These are phyloP conservation scores for Phytopythium helicoides DNA, from an alignment of 352 stramenopile species.

Conservation along the genomic window DNA sequence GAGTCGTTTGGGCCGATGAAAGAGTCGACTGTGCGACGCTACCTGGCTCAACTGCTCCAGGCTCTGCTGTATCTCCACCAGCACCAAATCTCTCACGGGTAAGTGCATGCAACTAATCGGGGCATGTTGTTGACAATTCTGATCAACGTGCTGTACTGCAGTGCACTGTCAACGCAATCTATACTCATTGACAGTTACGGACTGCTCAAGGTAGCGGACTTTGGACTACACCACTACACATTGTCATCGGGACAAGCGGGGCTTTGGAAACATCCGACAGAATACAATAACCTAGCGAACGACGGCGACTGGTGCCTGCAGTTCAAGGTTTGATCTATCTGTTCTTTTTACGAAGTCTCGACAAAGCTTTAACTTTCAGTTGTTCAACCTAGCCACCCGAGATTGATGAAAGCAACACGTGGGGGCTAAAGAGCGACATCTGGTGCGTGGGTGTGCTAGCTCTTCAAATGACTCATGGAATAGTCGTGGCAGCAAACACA, in stretches of 20 bases:
- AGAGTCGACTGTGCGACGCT: conserved; percentile 63
- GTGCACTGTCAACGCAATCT: conserved; percentile 39
- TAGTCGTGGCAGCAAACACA: background rate
- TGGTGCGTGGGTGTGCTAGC: conserved; percentile 56
- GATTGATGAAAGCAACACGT: conserved; percentile 11
- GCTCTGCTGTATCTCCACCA: conserved; percentile 47
- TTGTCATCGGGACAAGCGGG: background rate
- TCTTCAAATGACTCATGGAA: conserved; percentile 44
- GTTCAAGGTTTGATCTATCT: conserved; percentile 10
- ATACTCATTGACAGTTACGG: conserved; percentile 66
- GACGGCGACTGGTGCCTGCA: conserved; percentile 18
- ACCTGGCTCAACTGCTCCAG: conserved; percentile 58
- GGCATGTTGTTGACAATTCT: background rate
- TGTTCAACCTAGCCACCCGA: conserved; percentile 21
- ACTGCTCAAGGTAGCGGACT: conserved; percentile 51
- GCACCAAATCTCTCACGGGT: conserved; percentile 48
- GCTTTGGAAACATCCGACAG: background rate
- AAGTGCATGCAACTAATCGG: background rate
- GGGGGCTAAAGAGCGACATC: conserved; percentile 41
- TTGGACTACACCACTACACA: conserved; percentile 26
- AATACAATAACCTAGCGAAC: background rate
- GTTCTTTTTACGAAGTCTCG: background rate
- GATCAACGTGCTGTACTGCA: conserved; percentile 8
- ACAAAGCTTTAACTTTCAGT: background rate
- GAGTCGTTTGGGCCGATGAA: conserved; percentile 74